A percentile compares a stretch with the other conserved stretches of the same genome.
phyloP scores from a whole-genome alignment of 2,329 filamentous ascomycete genomes.

The Beauveria bassiana region DNA sequence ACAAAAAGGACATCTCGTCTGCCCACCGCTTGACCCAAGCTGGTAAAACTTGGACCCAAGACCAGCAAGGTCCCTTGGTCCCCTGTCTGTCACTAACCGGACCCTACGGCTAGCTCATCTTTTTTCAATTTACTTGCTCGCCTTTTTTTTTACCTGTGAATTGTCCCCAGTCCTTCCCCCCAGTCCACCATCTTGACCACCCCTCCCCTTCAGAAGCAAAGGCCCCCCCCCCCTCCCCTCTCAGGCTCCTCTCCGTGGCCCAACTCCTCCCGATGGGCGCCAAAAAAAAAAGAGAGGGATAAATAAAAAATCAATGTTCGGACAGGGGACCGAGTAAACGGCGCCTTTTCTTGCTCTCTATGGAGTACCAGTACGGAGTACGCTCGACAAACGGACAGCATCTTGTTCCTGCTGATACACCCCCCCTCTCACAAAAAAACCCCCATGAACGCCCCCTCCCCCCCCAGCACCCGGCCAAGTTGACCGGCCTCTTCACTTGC shows the following conservation, averaged over 20 bases:
- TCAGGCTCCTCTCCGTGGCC: background rate
- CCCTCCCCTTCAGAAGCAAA: background rate
- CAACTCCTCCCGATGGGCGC: background rate
- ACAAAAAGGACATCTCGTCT: no score
- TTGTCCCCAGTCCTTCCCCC: background rate
- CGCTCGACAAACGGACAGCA: background rate
- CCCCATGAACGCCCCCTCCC: background rate
- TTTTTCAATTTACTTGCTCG: no score
- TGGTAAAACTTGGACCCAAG: no score
- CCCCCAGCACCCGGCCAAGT: background rate
- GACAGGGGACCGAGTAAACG: background rate
- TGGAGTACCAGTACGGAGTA: no score
- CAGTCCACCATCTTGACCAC: background rate
- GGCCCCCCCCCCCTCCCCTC: background rate
- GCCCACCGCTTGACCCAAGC: no score
- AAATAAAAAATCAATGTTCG: background rate
- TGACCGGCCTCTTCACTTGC: background rate
- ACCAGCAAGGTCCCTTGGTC: no score
- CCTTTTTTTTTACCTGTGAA: background rate
- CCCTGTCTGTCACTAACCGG: no score
- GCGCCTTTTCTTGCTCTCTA: background rate
- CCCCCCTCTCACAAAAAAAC: background rate
- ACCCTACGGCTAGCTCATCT: no score
- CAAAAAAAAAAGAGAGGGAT: background rate
- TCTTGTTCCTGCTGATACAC: background rate